Percentiles rank a stretch among this genome's conserved stretches.
These are phyloP conservation scores for Yamadazyma oceani DNA, from an alignment of 1,139 yeast species.

Conservation along the genomic window DNA sequence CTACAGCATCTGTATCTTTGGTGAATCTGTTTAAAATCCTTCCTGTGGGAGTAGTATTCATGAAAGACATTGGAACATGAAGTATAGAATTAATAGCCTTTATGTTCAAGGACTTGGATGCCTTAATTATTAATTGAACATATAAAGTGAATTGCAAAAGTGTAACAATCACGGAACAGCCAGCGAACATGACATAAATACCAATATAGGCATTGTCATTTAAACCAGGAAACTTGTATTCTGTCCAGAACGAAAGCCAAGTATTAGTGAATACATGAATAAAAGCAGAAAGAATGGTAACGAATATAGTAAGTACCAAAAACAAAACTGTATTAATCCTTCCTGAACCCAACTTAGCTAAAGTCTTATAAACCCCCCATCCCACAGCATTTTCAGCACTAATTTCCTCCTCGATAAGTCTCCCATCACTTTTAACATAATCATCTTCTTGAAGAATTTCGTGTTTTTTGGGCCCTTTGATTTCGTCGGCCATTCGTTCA, in stretches of 20 bases:
- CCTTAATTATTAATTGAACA: conserved; percentile 51
- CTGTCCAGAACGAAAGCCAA: conserved; percentile 88
- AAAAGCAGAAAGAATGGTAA: conserved; percentile 50
- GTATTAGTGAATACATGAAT: conserved; percentile 65
- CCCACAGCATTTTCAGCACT: conserved; percentile 41
- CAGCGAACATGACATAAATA: conserved; percentile 59
- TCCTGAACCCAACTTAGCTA: conserved; percentile 61
- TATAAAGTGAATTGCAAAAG: conserved; percentile 44
- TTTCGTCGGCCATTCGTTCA: conserved; percentile 24
- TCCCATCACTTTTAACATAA: conserved; percentile 25
- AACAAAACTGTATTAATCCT: conserved; percentile 24
- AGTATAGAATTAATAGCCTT: conserved; percentile 60
- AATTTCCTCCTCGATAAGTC: conserved; percentile 30
- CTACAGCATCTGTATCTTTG: conserved; percentile 81
- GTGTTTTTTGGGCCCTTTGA: conserved; percentile 18
- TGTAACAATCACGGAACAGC: conserved; percentile 35
- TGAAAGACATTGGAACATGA: conserved; percentile 61
- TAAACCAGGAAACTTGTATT: conserved; percentile 44
- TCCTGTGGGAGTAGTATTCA: conserved; percentile 63
- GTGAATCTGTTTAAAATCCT: conserved; percentile 62
- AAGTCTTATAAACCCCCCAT: conserved; percentile 34
- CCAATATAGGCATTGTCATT: conserved; percentile 68
- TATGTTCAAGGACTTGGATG: conserved; percentile 43
- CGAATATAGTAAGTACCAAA: conserved; percentile 23
- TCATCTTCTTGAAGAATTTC: conserved; percentile 4